Percentiles rank a stretch among this genome's conserved stretches.
Conservation (phyloP, 768 basidiomycete species). For the Dentipellis fragilis region DNA sequence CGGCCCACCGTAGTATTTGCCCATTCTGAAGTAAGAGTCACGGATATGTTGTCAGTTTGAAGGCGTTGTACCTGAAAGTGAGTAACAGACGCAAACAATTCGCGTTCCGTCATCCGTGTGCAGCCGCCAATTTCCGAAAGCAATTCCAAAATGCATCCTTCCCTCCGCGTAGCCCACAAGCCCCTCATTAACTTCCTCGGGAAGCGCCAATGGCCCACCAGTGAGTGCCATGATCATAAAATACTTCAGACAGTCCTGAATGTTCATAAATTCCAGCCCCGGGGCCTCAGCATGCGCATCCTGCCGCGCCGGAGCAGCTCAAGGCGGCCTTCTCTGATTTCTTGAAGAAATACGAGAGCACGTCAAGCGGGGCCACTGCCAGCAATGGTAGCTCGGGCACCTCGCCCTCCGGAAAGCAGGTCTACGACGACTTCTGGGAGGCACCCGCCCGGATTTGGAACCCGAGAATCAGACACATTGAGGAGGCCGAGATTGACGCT, state of each 20-base stretch:
- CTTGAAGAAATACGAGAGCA: constrained; percentile 25
- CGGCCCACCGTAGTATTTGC: no score
- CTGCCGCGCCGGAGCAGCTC: constrained; percentile 55
- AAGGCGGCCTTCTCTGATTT: constrained; percentile 39
- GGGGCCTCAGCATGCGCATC: constrained; percentile 44
- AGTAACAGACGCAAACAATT: not conserved
- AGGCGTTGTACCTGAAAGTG: not conserved
- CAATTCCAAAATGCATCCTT: not conserved
- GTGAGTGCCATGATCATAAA: not conserved
- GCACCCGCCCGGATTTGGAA: constrained; percentile 52
- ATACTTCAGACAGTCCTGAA: not conserved
- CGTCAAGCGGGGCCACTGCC: not conserved
- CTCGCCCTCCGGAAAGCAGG: constrained; percentile 1
- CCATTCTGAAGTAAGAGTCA: not conserved
- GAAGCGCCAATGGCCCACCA: not conserved
- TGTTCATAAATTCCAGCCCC: constrained; percentile 18
- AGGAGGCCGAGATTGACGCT: constrained; percentile 54
- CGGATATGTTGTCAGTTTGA: not conserved
- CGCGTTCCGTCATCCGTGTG: not conserved
- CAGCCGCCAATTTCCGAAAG: not conserved
- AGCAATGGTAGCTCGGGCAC: not conserved
- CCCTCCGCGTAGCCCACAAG: not conserved
- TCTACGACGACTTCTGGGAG: constrained; percentile 52
- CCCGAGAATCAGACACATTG: constrained; percentile 36
- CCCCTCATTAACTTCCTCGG: not conserved